Percentiles rank a stretch among this genome's conserved stretches.
These are phyloP conservation scores for Delonix regia DNA, from an alignment of 306 rosid genomes.

Conservation along the genomic window DNA sequence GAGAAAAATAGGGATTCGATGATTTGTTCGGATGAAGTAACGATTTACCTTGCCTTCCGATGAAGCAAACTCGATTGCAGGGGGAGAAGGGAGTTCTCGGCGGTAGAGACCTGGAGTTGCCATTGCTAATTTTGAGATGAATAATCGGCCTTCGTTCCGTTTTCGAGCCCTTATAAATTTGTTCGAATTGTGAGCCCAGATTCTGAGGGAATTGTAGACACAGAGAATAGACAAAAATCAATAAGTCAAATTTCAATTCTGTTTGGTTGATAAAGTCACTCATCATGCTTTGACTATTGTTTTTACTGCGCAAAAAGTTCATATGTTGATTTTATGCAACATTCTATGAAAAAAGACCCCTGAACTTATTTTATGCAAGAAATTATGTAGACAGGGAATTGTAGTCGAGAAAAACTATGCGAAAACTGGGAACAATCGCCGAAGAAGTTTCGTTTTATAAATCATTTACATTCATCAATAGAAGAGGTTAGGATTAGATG, in stretches of 20 bases:
- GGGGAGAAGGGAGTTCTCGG: conserved; percentile 70
- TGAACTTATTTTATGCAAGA: no score
- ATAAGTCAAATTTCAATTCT: no score
- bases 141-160: neutral
- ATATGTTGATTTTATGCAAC: no score
- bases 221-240: no score
- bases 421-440: neutral
- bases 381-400: neutral
- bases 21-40: neutral
- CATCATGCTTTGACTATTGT: no score
- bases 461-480: no score
- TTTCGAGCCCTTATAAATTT: neutral
- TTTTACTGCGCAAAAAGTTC: no score
- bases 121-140: conserved; percentile 12
- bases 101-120: conserved; percentile 65
- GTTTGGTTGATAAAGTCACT: no score
- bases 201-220: no score
- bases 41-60: conserved; percentile 59
- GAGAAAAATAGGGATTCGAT: neutral
- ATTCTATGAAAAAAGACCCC: neutral
- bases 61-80: conserved; percentile 73
- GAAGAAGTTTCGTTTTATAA: no score
- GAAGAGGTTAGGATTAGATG: no score
- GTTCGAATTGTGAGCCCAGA: neutral
- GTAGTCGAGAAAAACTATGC: neutral